These are phyloP conservation scores for Candida hungchunana DNA, from an alignment of 805 yeast species.

Conservation along the genomic window DNA sequence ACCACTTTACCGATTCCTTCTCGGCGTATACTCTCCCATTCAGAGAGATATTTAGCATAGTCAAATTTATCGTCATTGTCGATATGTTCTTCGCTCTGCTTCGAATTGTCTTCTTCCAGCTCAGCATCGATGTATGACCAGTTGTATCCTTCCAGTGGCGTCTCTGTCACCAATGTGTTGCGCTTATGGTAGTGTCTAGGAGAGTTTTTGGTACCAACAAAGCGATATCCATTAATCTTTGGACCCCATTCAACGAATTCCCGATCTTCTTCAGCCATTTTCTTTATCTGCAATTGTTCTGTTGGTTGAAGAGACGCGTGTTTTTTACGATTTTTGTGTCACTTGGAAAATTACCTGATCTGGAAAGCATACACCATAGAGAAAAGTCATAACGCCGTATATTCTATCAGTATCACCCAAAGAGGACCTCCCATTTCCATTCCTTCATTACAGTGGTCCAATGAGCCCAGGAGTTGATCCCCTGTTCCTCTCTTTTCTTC, in stretches of 20 bases:
- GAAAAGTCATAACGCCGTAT: not conserved
- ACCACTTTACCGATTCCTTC: conserved; percentile 18
- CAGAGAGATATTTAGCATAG: conserved; percentile 23
- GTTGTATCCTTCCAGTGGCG: conserved; percentile 6
- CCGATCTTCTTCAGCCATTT: not conserved
- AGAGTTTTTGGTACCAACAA: conserved; percentile 9
- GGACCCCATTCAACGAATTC: conserved; percentile 27
- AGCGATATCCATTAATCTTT: conserved; percentile 25
- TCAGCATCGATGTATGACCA: conserved; percentile 19
- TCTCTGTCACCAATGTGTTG: conserved; percentile 6
- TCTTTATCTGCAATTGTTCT: not conserved
- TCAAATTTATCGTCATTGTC: too few species aligned
- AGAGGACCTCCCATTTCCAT: conserved; percentile 71
- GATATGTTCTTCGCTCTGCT: not conserved
- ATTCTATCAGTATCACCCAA: conserved; percentile 35
- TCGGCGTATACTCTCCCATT: conserved; percentile 25
- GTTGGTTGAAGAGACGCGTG: not conserved
- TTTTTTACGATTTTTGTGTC: not conserved
- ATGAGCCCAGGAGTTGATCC: conserved; percentile 49
- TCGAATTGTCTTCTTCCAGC: not conserved
- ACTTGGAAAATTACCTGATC: not conserved
- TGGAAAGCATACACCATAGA: not conserved
- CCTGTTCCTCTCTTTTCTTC: conserved; percentile 32
- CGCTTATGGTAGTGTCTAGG: conserved; percentile 13
- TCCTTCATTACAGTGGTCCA: conserved; percentile 71